Conservation (phyloP, 2,329 filamentous ascomycete species). For the Curvularia verruculosa region DNA sequence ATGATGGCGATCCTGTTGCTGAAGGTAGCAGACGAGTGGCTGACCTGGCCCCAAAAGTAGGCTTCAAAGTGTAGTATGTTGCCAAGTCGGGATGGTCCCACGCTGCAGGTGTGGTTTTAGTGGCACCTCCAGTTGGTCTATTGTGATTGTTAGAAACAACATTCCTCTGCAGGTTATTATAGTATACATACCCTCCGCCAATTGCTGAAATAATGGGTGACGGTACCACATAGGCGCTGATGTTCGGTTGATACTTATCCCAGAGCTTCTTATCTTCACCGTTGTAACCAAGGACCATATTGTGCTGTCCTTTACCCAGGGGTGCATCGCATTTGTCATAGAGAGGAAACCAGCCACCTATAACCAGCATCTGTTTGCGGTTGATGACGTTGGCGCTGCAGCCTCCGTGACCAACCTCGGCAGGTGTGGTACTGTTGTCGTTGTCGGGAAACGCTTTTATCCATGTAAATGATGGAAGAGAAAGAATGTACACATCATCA, state of each 20-base stretch:
- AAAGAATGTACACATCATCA: slow-evolving; percentile 68
- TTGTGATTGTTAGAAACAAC: slow-evolving; percentile 33
- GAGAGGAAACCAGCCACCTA: slow-evolving; percentile 63
- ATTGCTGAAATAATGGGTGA: slow-evolving; percentile 57
- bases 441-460: slow-evolving; percentile 60
- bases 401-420: slow-evolving; percentile 59
- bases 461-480: slow-evolving; percentile 68
- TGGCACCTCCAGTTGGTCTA: slow-evolving; percentile 60
- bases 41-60: slow-evolving; percentile 54
- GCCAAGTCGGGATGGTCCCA: slow-evolving; percentile 60
- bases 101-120: slow-evolving; percentile 56
- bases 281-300: slow-evolving; percentile 60
- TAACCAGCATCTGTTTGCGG: slow-evolving; percentile 66
- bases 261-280: slow-evolving; percentile 56
- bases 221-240: slow-evolving; percentile 63
- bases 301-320: slow-evolving; percentile 62
- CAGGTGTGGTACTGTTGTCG: slow-evolving; percentile 39
- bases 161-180: background rate
- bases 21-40: slow-evolving; percentile 56
- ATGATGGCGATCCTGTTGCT: slow-evolving; percentile 26
- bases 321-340: slow-evolving; percentile 59
- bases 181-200: slow-evolving; percentile 44
- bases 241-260: slow-evolving; percentile 58
- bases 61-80: slow-evolving; percentile 61
- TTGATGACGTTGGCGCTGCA: slow-evolving; percentile 63